Percentiles rank a stretch among this genome's conserved stretches.
These are phyloP conservation scores for Colletotrichum sp. DNA, from an alignment of 2,329 filamentous ascomycete species.

Conservation along the genomic window DNA sequence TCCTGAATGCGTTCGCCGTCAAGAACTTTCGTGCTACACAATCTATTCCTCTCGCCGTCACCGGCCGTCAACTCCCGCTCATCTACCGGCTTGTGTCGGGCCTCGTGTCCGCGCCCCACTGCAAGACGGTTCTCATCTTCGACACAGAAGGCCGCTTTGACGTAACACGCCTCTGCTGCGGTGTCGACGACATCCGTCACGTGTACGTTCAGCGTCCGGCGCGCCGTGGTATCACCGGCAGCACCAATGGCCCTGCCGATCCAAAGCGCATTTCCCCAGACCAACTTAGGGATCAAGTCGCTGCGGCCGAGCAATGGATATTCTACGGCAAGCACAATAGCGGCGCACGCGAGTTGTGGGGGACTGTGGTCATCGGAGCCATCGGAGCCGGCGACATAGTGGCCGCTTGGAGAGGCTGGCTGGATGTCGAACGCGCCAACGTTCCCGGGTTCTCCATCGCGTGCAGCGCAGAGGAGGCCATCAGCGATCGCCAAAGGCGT, in stretches of 20 bases:
- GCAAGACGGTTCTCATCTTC: conserved; percentile 56
- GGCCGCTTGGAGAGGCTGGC: conserved; percentile 55
- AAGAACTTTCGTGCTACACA: conserved; percentile 55
- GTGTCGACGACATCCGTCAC: conserved; percentile 47
- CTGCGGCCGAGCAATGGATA: conserved; percentile 50
- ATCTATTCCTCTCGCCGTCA: conserved; percentile 51
- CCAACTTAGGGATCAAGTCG: conserved; percentile 38
- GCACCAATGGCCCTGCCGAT: not conserved
- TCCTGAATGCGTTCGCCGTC: conserved; percentile 50
- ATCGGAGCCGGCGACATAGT: conserved; percentile 34
- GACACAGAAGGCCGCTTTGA: conserved; percentile 64
- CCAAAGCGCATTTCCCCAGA: conserved; percentile 19
- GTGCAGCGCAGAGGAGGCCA: conserved; percentile 49
- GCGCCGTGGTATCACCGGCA: conserved; percentile 27
- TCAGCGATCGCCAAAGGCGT: conserved; percentile 42
- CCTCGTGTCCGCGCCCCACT: conserved; percentile 52
- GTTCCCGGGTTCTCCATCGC: conserved; percentile 42
- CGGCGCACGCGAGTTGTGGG: conserved; percentile 58
- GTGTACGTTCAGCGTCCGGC: conserved; percentile 54
- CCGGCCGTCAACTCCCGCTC: conserved; percentile 58
- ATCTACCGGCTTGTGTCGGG: conserved; percentile 60
- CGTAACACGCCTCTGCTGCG: conserved; percentile 46
- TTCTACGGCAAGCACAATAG: conserved; percentile 53
- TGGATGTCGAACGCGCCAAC: conserved; percentile 51
- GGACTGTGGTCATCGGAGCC: conserved; percentile 58